phyloP scores from a whole-genome alignment of 2,329 filamentous ascomycete genomes.

The Colletotrichum endophyticum region DNA sequence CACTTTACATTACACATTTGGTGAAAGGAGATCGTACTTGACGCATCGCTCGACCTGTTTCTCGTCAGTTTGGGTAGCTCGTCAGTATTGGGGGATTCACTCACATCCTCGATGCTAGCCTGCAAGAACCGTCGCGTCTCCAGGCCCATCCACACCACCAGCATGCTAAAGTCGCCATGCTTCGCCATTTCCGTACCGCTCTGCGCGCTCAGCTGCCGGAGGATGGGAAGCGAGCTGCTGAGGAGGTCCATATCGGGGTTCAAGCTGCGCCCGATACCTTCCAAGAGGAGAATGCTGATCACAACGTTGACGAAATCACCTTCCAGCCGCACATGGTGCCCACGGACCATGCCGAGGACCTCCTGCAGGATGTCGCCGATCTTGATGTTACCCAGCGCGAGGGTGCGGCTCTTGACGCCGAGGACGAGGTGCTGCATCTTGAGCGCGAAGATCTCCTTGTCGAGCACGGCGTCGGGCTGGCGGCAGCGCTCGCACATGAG shows the following conservation, averaged over 20 bases:
- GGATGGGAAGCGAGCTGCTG: constrained; percentile 83
- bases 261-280: constrained; percentile 88
- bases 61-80: not conserved
- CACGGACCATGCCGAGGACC: constrained; percentile 88
- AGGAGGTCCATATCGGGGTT: constrained; percentile 90
- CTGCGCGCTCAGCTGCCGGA: constrained; percentile 84
- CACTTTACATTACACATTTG: constrained; percentile 69
- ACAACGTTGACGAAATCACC: constrained; percentile 99
- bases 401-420: constrained; percentile 86
- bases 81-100: constrained; percentile 33
- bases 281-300: constrained; percentile 88
- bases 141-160: constrained; percentile 89
- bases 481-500: constrained; percentile 96
- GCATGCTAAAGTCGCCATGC: constrained; percentile 80
- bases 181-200: constrained; percentile 73
- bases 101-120: constrained; percentile 85
- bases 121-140: constrained; percentile 90
- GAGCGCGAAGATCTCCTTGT: constrained; percentile 88
- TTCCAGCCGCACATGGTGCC: constrained; percentile 91
- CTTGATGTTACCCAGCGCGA: constrained; percentile 92
- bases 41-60: constrained; percentile 82
- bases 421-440: constrained; percentile 97
- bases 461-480: constrained; percentile 87
- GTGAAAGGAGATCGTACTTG: constrained; percentile 86
- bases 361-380: constrained; percentile 94